Percentiles rank a stretch among this genome's conserved stretches.
Evolutionary conservation across 805 yeast species (phyloP).

Genomic region (Teunomyces gatunensis): DNA sequence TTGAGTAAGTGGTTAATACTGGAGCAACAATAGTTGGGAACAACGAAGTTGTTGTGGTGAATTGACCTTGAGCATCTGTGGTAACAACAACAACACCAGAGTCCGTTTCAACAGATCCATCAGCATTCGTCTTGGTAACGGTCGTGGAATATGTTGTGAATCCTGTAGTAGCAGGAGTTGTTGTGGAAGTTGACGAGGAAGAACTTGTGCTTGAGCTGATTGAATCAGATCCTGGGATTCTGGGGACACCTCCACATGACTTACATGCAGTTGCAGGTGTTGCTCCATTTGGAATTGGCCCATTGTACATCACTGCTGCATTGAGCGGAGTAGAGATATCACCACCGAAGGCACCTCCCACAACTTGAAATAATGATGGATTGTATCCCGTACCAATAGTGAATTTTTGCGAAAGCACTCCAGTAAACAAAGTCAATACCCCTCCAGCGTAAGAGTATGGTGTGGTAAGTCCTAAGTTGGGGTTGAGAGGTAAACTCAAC

Average conservation of each 20-base stretch:
- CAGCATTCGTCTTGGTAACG: conserved; percentile 12
- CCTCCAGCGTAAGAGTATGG: conserved; percentile 6
- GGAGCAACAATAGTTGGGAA: conserved; percentile 6
- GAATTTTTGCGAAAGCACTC: conserved; percentile 5
- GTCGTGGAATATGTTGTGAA: conserved; percentile 16
- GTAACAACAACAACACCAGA: conserved; percentile 18
- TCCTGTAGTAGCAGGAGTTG: background rate
- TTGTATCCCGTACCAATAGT: conserved; percentile 24
- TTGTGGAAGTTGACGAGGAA: background rate
- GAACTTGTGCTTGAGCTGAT: background rate
- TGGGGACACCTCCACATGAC: conserved; percentile 1
- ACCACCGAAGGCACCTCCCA: background rate
- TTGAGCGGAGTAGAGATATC: background rate
- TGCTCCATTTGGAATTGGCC: conserved; percentile 6
- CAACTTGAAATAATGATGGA: background rate
- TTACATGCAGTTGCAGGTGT: conserved; percentile 3
- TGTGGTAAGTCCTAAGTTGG: background rate
- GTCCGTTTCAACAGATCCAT: conserved; percentile 14
- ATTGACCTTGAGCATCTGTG: conserved; percentile 15
- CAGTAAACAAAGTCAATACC: conserved; percentile 6
- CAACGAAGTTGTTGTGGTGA: conserved; percentile 12
- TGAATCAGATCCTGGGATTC: background rate
- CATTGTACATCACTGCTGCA: conserved; percentile 5
- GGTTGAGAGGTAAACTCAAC: background rate
- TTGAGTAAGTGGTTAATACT: too few species aligned